Percentiles rank a stretch among this genome's conserved stretches.
Evolutionary conservation across 129 eudicot genomes (phyloP).

Genomic region (carrot (Daucus carota)): DH1_v3.0 NC_030382.2:55795501-55796000

Average conservation of each 20-base stretch:
- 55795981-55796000: constrained; percentile 29
- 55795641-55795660: background rate
- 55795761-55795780: constrained; percentile 20
- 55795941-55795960: constrained; percentile 15
- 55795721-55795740: background rate
- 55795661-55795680: background rate
- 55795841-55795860: constrained; percentile 26
- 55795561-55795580: background rate
- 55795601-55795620: background rate
- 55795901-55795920: constrained; percentile 25
- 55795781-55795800: constrained; percentile 27
- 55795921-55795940: constrained; percentile 24
- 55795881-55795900: constrained; percentile 15
- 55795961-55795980: constrained; percentile 57
- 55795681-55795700: background rate
- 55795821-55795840: constrained; percentile 46
- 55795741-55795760: constrained; percentile 24
- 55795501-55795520: background rate
- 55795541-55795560: background rate
- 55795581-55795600: background rate
- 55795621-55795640: background rate
- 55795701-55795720: background rate
- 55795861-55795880: constrained; percentile 15
- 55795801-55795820: constrained; percentile 63
- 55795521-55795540: background rate